Evolutionary conservation across 2,329 filamentous ascomycete genomes (phyloP).

Genomic region (Paradendryphiella salina): DNA sequence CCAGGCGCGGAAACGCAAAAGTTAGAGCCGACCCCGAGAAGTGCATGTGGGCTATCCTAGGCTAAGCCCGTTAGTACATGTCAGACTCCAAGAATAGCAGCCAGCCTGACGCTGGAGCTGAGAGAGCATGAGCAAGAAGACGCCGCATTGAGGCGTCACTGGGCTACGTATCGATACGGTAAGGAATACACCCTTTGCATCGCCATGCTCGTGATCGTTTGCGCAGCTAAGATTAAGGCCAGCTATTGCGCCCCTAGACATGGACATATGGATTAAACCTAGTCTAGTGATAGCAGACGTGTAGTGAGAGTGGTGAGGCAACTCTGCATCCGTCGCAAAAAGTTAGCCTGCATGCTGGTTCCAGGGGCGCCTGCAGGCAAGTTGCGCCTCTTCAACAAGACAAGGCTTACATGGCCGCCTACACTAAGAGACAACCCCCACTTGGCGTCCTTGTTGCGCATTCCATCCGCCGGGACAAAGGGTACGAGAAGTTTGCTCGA

Average conservation of each 20-base stretch:
- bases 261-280: not conserved
- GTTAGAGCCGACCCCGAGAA: no score
- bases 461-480: conserved; percentile 1
- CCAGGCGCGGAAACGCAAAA: no score
- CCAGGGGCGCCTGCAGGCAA: not conserved
- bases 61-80: not conserved
- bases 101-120: conserved; percentile 10
- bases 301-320: not conserved
- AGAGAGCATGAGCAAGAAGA: conserved; percentile 5
- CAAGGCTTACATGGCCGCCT: conserved; percentile 13
- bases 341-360: not conserved
- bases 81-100: conserved; percentile 26
- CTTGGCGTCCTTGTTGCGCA: conserved; percentile 7
- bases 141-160: not conserved
- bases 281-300: not conserved
- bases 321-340: not conserved
- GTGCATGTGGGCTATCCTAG: no score
- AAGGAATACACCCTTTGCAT: not conserved
- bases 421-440: conserved; percentile 8
- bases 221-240: not conserved
- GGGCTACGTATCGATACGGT: not conserved
- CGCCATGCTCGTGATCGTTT: not conserved
- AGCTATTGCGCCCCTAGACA: not conserved
- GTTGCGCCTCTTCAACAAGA: not conserved
- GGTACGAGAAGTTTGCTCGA: conserved; percentile 1